Conservation (phyloP, 2,329 filamentous ascomycete species). For the Botrytis squamosa region DNA sequence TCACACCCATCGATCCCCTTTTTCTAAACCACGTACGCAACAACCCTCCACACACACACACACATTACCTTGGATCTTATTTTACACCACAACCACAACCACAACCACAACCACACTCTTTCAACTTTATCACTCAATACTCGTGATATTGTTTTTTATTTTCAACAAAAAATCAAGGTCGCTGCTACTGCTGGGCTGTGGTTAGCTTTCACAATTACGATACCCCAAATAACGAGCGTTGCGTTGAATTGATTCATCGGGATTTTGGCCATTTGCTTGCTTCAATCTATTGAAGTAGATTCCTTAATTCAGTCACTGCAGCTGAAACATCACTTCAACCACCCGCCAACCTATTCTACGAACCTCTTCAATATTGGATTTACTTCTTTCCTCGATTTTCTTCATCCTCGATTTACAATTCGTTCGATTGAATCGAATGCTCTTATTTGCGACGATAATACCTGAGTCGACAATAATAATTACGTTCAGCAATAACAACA, state of each 20-base stretch:
- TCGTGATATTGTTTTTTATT: not conserved
- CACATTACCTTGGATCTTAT: not conserved
- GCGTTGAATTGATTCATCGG: conserved; percentile 8
- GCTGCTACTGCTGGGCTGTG: conserved; percentile 22
- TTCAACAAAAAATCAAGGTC: not conserved
- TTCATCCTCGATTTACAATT: conserved; percentile 12
- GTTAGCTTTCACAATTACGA: conserved; percentile 11
- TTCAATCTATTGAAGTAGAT: not conserved
- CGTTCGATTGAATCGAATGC: conserved; percentile 18
- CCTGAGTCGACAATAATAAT: conserved; percentile 11
- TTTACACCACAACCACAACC: not conserved
- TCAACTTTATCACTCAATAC: not conserved
- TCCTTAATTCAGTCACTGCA: conserved; percentile 14
- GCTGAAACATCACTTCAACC: conserved; percentile 19
- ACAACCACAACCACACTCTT: conserved; percentile 8
- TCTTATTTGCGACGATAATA: conserved; percentile 16
- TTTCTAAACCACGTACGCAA: not conserved
- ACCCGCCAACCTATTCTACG: conserved; percentile 5
- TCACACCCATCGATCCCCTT: conserved; percentile 15
- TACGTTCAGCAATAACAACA: not conserved
- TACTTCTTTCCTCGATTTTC: not conserved
- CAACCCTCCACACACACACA: not conserved
- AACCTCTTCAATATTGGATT: not conserved
- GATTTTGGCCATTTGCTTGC: not conserved
- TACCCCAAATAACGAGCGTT: not conserved